phyloP scores from a whole-genome alignment of 1,284 basidiomycete species.

The Pyrrhoderma noxium region DNA sequence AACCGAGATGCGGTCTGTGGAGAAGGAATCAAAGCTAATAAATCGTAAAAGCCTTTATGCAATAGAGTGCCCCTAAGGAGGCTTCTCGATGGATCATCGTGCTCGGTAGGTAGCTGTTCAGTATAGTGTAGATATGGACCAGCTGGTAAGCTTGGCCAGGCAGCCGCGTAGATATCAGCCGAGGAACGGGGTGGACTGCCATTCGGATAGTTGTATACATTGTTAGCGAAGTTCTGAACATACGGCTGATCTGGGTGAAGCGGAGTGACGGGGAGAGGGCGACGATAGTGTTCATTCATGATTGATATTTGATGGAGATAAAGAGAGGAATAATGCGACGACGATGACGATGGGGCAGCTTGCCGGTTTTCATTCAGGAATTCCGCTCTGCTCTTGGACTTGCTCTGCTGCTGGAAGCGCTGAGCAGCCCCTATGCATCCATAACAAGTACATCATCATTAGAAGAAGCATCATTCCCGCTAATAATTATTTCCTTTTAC shows the following conservation, averaged over 20 bases:
- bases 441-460: too few relatives aligned
- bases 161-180: slow-evolving; percentile 31
- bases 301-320: background rate
- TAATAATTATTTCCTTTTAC: too few relatives aligned
- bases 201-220: slow-evolving; percentile 31
- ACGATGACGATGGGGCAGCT: too few relatives aligned
- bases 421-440: too few relatives aligned
- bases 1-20: slow-evolving; percentile 54
- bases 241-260: too few relatives aligned
- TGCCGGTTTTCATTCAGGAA: background rate
- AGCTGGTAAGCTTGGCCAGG: slow-evolving; percentile 36
- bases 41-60: slow-evolving; percentile 83
- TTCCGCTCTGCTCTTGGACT: too few relatives aligned
- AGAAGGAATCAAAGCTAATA: slow-evolving; percentile 65
- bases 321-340: background rate
- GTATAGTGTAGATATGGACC: slow-evolving; percentile 26
- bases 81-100: slow-evolving; percentile 37
- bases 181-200: slow-evolving; percentile 31
- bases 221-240: slow-evolving; percentile 19
- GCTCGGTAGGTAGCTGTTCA: slow-evolving; percentile 30
- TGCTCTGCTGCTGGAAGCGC: too few relatives aligned
- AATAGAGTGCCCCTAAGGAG: slow-evolving; percentile 62
- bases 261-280: slow-evolving; percentile 42
- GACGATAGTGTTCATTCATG: slow-evolving; percentile 21
- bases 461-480: too few relatives aligned